These are phyloP conservation scores for Suillus subalutaceus DNA, from an alignment of 768 basidiomycete genomes.

Conservation along the genomic window DNA sequence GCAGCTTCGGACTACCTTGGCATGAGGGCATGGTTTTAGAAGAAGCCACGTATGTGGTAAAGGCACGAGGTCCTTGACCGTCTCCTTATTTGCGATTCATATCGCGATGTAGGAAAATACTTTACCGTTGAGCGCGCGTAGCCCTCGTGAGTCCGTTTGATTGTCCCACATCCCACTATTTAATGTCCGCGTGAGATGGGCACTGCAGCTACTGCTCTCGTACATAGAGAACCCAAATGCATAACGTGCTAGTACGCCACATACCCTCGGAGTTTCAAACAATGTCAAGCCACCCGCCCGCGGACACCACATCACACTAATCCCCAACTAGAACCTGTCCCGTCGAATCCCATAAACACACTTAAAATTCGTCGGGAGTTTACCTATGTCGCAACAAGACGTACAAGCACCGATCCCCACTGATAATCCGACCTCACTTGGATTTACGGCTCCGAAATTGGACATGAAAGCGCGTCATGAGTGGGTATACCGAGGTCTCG, in stretches of 20 bases:
- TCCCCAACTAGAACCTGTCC: background rate
- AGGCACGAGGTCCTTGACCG: background rate
- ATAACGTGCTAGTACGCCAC: background rate
- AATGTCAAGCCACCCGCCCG: background rate
- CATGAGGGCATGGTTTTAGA: no score
- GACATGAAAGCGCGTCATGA: constrained; percentile 12
- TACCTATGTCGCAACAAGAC: background rate
- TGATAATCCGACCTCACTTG: background rate
- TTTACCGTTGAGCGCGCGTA: background rate
- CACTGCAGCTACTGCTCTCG: background rate
- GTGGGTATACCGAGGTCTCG: constrained; percentile 8
- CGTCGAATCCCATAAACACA: background rate
- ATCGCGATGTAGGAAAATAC: background rate
- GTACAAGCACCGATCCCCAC: constrained; percentile 10
- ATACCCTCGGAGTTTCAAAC: background rate
- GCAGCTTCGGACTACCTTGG: background rate
- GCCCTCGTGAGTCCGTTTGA: background rate
- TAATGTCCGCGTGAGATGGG: background rate
- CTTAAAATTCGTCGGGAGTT: background rate
- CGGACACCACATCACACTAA: background rate
- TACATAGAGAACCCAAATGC: background rate
- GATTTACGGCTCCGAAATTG: constrained; percentile 5
- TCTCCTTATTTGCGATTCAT: background rate
- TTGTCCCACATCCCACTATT: background rate
- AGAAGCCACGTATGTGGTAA: background rate